Evolutionary conservation across 2,329 filamentous ascomycete genomes (phyloP).

Genomic region (Rasamsonia emersonii): DNA sequence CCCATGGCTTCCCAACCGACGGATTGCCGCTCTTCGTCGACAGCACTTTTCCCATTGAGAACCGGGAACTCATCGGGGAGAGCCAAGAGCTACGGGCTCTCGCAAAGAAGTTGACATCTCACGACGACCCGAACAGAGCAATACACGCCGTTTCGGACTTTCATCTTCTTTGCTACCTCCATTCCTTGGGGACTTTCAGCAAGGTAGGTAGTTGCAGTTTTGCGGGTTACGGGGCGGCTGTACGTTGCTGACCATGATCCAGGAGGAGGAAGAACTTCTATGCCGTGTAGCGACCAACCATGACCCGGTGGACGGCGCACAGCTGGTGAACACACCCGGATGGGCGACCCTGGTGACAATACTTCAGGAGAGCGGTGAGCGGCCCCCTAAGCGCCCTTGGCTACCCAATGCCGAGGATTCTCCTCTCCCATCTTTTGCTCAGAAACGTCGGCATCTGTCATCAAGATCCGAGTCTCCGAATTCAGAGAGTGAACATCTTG

Average conservation of each 20-base stretch:
- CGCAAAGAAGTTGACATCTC: constrained; percentile 59
- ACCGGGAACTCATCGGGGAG: constrained; percentile 77
- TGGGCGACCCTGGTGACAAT: constrained; percentile 94
- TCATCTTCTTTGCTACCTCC: constrained; percentile 83
- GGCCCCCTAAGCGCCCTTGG: constrained; percentile 65
- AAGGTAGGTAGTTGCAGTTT: constrained; percentile 54
- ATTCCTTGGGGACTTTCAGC: constrained; percentile 68
- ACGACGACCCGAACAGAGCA: constrained; percentile 53
- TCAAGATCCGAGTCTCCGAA: constrained; percentile 31
- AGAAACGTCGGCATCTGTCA: constrained; percentile 26
- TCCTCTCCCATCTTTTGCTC: constrained; percentile 21
- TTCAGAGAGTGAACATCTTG: constrained; percentile 50
- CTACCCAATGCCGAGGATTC: constrained; percentile 31
- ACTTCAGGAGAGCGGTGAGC: constrained; percentile 94
- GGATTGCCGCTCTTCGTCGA: constrained; percentile 66
- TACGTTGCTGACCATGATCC: constrained; percentile 2
- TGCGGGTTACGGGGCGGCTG: background rate
- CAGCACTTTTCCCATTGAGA: constrained; percentile 78
- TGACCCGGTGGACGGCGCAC: constrained; percentile 70
- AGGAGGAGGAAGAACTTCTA: constrained; percentile 85
- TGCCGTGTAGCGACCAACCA: constrained; percentile 76
- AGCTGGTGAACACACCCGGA: constrained; percentile 76
- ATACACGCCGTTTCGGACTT: constrained; percentile 78
- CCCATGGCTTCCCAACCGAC: constrained; percentile 84
- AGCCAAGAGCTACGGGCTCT: constrained; percentile 67